phyloP scores from a whole-genome alignment of 352 stramenopile genomes.

The Phytophthora brassicae region DNA sequence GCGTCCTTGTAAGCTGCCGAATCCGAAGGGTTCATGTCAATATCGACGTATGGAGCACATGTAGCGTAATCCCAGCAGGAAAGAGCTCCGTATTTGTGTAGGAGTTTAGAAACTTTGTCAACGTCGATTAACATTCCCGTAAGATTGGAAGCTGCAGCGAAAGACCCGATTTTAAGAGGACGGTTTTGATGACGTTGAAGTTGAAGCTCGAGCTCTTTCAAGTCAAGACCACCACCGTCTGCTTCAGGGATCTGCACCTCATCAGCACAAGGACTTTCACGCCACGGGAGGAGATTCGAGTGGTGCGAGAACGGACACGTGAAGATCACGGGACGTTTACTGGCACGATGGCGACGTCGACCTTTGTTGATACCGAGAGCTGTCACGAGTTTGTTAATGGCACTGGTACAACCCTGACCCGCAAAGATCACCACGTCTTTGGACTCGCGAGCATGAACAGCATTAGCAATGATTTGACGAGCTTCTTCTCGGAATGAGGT shows the following conservation, averaged over 20 bases:
- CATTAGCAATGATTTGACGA: constrained; percentile 90
- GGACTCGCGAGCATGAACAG: constrained; percentile 78
- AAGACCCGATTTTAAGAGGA: constrained; percentile 85
- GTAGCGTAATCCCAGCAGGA: constrained; percentile 96
- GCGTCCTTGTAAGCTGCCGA: constrained; percentile 86
- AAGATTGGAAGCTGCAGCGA: constrained; percentile 94
- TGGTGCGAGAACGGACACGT: constrained; percentile 96
- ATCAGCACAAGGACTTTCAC: constrained; percentile 87
- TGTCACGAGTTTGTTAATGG: constrained; percentile 83
- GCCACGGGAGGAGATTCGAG: constrained; percentile 97
- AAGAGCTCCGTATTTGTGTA: constrained; percentile 92
- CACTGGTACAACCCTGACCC: constrained; percentile 84
- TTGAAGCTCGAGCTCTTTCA: constrained; percentile 48
- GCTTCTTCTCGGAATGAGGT: constrained; percentile 95
- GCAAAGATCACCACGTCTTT: constrained; percentile 96
- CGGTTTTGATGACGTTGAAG: constrained; percentile 56
- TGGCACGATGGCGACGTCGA: constrained; percentile 22
- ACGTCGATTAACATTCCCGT: constrained; percentile 93
- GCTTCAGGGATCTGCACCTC: constrained; percentile 77
- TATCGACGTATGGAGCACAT: constrained; percentile 90
- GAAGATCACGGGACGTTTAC: constrained; percentile 83
- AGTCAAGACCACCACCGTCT: constrained; percentile 51
- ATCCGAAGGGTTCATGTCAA: constrained; percentile 95
- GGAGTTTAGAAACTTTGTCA: constrained; percentile 80
- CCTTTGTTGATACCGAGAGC: constrained; percentile 56